Base-by-base conservation (phyloP, 2,329 filamentous ascomycete genomes). In the Cytospora paraplurivora region DNA sequence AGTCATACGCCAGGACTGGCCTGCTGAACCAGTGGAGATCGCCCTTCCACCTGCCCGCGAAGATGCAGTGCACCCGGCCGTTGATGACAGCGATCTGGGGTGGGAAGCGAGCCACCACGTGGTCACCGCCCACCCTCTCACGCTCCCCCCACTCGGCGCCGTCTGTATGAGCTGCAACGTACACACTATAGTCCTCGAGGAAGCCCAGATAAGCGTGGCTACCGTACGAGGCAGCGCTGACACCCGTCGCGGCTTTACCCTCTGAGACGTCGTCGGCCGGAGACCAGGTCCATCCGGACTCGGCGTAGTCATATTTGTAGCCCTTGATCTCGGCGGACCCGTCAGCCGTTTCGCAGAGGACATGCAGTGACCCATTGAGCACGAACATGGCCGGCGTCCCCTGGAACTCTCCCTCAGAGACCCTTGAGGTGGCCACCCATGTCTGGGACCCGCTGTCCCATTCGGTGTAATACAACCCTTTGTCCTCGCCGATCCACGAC, bases 11-110 rank as follows among this genome's bases (percentile, higher is more conserved):
- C 34, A 75, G 65, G 17, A 75, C 68, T 1, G 72, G 70, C 59
- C 73, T 69, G 55, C 74, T 75, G 67, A 72, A 76, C 75, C 75
- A 76, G 12, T 69, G 70, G 49, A 76, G 69, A 58, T 75, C 71
- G 19, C 68, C 71, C n/a, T 66, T 66, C 32, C 68, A 65, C 44
- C 69, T 71, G 67, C 62, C 65, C 19, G 65, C 56, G 37, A 66
- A 66, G 7, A 65, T 56, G 37, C 62, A 64, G 62, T 66, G 55
- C 50, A 66, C 62, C 6, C 65, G 58, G 1, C 65, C 65, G 47
- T 62, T 65, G 12, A 65, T 6, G 17, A 66, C 55, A 3, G 65
- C 62, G 32, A 66, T 62, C 59, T 65, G 62, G 13, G 65, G 65
- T 11, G 62, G 54, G 19, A 65, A 65, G 2, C 63, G 32, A 2